Evolutionary conservation across 2,329 filamentous ascomycete genomes (phyloP).

Genomic region (Trichophaea hybrida): DNA sequence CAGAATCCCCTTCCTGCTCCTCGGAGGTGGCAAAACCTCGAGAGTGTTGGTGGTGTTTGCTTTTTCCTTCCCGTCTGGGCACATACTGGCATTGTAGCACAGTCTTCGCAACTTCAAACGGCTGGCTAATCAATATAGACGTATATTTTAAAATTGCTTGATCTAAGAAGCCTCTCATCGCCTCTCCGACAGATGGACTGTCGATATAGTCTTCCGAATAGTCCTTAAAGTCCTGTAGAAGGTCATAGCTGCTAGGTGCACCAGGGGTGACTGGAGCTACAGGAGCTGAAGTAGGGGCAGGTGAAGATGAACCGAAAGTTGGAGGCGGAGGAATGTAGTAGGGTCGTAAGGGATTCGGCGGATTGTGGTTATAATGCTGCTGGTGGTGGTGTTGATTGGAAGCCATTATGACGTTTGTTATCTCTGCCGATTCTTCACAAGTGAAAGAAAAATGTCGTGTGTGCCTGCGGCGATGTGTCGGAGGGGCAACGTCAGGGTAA

Average conservation of each 20-base stretch:
- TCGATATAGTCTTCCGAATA: conserved; percentile 67
- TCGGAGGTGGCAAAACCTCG: not conserved
- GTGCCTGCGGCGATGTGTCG: not conserved
- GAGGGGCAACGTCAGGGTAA: not conserved
- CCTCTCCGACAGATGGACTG: conserved; percentile 56
- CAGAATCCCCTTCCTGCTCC: conserved; percentile 3
- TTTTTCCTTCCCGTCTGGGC: conserved; percentile 25
- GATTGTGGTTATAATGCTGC: not conserved
- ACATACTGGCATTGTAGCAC: conserved; percentile 49
- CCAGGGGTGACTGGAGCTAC: conserved; percentile 33
- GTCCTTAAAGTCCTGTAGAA: conserved; percentile 69
- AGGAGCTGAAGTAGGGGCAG: conserved; percentile 35
- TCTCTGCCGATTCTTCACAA: not conserved
- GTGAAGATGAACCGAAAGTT: conserved; percentile 31
- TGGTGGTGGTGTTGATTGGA: not conserved
- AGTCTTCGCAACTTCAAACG: conserved; percentile 93
- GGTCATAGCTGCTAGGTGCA: conserved; percentile 46
- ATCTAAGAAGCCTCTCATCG: conserved; percentile 63
- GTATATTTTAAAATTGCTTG: conserved; percentile 85
- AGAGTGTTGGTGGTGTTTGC: not conserved
- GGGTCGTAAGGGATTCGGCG: conserved; percentile 48
- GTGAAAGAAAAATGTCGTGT: not conserved
- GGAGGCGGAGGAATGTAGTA: conserved; percentile 54
- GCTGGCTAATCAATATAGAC: conserved; percentile 76
- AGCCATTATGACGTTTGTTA: not conserved